Evolutionary conservation across 1,284 basidiomycete genomes (phyloP), one percentile per base, ranked within the genome.

Genomic region (Thecaphora thlaspeos): DNA sequence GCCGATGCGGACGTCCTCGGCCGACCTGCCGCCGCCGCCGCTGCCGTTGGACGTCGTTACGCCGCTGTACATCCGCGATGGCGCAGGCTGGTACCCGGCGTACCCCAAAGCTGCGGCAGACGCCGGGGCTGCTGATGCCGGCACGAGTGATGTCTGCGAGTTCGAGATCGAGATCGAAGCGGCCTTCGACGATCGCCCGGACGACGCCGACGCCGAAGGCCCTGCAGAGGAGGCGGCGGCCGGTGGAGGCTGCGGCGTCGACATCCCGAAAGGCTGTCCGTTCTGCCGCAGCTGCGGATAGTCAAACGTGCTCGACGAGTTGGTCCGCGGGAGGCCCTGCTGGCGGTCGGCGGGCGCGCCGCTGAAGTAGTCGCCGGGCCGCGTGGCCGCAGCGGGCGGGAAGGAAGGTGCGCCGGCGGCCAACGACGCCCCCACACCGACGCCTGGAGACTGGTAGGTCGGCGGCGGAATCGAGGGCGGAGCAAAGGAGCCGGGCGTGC

Each of bases 1-100:
- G 12, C 75, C 75, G 44, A 77, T 64, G 43, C 71, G 65, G 47
- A 68, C 60, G 51, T 69, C 62, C 37, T 71, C 63, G 17, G 49
- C 52, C 26, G 38, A 46, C 17, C 62, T 50, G 1, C 54, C 59
- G 26, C 52, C 54, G 44, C 49, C 60, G 0, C 56, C 50, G 19
- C 44, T 50, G 10, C 36, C 36, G 18, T 37, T 37, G 17, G 36
- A 37, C 36, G 18, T 15, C 26, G 26, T 28, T 5, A 11, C 11
- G 26, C 26, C 36, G 21, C 54, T 24, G 43, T 65, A 65, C 45
- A 65, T 51, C 11, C 62, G 51, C 19, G 57, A 65, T 1, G 54
- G 17, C 18, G 36, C 14, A 5, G 36, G 36, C 30, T 59, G 55
- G 30, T 65, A 57, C 1, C 62, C 61, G 2, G 57, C 61, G 21